Conservation (phyloP, 75 land plant species). For the Selaginella moellendorffii region DNA sequence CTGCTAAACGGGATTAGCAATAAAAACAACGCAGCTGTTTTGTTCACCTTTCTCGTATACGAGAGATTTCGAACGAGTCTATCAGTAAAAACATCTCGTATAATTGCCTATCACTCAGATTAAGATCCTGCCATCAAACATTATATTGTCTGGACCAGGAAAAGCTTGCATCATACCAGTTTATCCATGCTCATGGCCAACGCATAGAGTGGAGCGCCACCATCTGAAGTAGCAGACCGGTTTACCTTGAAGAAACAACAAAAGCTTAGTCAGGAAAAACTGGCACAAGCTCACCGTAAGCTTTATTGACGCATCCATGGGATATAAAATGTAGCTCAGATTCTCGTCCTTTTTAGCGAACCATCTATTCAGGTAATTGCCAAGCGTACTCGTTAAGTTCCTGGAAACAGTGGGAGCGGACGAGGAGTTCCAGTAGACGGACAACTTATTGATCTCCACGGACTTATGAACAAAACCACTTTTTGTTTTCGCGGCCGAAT, state of each 20-base stretch:
- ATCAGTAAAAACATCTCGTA: slow-evolving; percentile 43
- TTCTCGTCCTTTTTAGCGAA: slow-evolving; percentile 6
- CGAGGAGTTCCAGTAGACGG: slow-evolving; percentile 43
- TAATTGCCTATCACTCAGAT: slow-evolving; percentile 52
- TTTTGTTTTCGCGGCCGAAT: slow-evolving; percentile 24
- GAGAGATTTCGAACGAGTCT: slow-evolving; percentile 44
- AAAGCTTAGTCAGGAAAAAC: slow-evolving; percentile 35
- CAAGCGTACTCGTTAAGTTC: neutral
- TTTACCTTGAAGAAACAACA: slow-evolving; percentile 47
- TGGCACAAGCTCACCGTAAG: slow-evolving; percentile 41
- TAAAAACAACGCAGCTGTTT: neutral
- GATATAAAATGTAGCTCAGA: slow-evolving; percentile 34
- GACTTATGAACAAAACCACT: slow-evolving; percentile 54
- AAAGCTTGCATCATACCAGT: slow-evolving; percentile 33
- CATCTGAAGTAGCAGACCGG: slow-evolving; percentile 47
- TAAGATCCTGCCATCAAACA: slow-evolving; percentile 30
- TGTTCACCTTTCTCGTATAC: slow-evolving; percentile 53
- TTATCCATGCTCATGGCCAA: slow-evolving; percentile 32
- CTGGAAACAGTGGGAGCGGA: too few relatives aligned
- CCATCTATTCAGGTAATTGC: neutral
- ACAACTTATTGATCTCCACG: slow-evolving; percentile 45
- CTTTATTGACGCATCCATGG: slow-evolving; percentile 41
- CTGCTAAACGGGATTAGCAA: slow-evolving; percentile 16
- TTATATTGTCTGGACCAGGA: neutral
- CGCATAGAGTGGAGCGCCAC: slow-evolving; percentile 52